Percentiles rank a stretch among this genome's conserved stretches.
Evolutionary conservation across 148 eudicot species (phyloP).

Genomic region (Hydrangea macrophylla): DNA sequence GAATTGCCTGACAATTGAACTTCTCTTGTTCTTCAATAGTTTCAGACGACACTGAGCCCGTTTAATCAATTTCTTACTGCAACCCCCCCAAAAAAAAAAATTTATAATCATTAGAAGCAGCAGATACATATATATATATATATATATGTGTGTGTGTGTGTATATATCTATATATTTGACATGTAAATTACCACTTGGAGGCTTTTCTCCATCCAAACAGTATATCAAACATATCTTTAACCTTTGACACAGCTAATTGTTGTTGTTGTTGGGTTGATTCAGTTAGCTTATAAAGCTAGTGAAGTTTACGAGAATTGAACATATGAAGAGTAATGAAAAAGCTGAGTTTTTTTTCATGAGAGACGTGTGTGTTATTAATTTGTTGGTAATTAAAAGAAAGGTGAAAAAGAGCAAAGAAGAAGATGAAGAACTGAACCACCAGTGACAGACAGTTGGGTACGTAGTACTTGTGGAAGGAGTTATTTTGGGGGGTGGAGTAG

Average conservation of each 20-base stretch:
- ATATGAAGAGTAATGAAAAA: too few species aligned
- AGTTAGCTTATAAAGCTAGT: not conserved
- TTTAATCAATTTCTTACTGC: slow-evolving; percentile 73
- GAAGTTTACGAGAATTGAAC: too few species aligned
- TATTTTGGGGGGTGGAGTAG: not conserved
- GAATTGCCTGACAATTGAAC: slow-evolving; percentile 36
- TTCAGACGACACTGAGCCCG: slow-evolving; percentile 65
- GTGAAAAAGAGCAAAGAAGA: not conserved
- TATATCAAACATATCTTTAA: slow-evolving; percentile 46
- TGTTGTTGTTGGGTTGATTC: not conserved
- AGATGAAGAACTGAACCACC: slow-evolving; percentile 15
- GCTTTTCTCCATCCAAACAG: slow-evolving; percentile 89
- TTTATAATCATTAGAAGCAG: too few species aligned
- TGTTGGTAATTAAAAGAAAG: not conserved
- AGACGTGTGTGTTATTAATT: too few species aligned
- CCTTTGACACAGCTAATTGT: slow-evolving; percentile 1
- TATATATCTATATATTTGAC: not conserved
- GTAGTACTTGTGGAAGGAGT: not conserved
- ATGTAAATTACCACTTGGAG: slow-evolving; percentile 61
- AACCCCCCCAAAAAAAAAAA: not conserved
- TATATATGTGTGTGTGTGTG: not conserved
- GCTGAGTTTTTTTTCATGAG: too few species aligned
- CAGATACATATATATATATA: too few species aligned
- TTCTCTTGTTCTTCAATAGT: slow-evolving; percentile 59
- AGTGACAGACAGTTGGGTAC: slow-evolving; percentile 13